Conservation (phyloP, 1,284 basidiomycete genomes). For the Fomitopsis schrenkii region DNA sequence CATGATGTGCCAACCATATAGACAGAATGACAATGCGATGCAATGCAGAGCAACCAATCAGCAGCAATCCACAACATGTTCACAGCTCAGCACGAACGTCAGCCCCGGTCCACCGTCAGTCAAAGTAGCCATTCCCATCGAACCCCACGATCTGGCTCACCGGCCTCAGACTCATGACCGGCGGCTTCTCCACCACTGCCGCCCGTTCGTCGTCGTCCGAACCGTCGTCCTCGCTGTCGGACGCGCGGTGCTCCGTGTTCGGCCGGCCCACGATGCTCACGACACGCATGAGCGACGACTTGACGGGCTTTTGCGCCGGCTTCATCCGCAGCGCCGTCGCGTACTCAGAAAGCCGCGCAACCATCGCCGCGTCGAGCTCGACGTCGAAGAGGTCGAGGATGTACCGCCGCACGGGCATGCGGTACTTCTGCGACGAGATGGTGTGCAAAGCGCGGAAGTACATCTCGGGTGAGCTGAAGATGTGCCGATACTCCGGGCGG, state of each 20-base stretch:
- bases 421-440: slow-evolving; percentile 85
- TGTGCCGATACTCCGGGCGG: slow-evolving; percentile 67
- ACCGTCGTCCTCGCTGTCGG: slow-evolving; percentile 62
- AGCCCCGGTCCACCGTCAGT: background rate
- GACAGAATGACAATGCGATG: background rate
- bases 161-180: slow-evolving; percentile 53
- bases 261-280: slow-evolving; percentile 54
- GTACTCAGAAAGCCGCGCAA: slow-evolving; percentile 47
- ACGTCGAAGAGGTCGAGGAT: slow-evolving; percentile 92
- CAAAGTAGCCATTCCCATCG: slow-evolving; percentile 15
- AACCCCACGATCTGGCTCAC: slow-evolving; percentile 63
- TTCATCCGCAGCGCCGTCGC: slow-evolving; percentile 24
- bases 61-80: background rate
- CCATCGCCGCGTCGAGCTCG: slow-evolving; percentile 60
- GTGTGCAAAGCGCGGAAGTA: slow-evolving; percentile 83
- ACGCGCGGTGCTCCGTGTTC: slow-evolving; percentile 38
- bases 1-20: background rate
- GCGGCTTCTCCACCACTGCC: slow-evolving; percentile 43
- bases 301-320: background rate
- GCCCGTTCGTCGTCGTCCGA: slow-evolving; percentile 39
- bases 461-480: slow-evolving; percentile 76
- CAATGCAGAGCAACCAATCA: background rate
- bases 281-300: slow-evolving; percentile 30
- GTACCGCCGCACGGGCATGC: slow-evolving; percentile 86
- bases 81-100: background rate